Evolutionary conservation across 805 yeast genomes (phyloP).

Genomic region (Suhomyces sp.): DNA sequence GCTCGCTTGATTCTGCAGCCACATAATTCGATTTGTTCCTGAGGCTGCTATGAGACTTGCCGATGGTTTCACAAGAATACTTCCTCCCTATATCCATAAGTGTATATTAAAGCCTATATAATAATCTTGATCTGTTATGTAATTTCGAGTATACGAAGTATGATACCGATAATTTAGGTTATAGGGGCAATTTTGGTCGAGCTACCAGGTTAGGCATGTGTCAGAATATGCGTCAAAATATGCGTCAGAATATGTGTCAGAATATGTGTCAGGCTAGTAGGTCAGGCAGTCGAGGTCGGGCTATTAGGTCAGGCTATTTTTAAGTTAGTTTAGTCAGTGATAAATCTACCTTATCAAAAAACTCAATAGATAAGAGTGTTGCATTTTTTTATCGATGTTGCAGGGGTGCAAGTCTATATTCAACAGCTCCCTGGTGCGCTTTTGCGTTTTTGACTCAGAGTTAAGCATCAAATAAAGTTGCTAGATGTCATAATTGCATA

Average conservation of each 20-base stretch:
- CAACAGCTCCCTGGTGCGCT: background rate
- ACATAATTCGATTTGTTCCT: background rate
- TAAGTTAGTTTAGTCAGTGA: background rate
- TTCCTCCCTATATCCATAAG: background rate
- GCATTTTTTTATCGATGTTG: background rate
- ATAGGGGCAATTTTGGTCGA: no score
- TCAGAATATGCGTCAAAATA: no score
- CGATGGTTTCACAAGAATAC: background rate
- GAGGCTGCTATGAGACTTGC: background rate
- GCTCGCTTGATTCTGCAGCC: background rate
- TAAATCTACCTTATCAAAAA: no score
- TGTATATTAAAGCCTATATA: background rate
- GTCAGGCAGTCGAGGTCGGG: background rate
- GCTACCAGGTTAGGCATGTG: background rate
- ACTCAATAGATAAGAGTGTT: background rate
- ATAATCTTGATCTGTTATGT: background rate
- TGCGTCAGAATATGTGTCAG: no score
- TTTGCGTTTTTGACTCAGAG: background rate
- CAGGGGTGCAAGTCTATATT: background rate
- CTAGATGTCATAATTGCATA: background rate
- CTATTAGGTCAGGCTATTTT: background rate
- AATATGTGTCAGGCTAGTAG: background rate
- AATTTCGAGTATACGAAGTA: background rate
- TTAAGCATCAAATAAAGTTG: background rate
- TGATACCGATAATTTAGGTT: background rate